A percentile compares a stretch with the other conserved stretches of the same genome.
phyloP scores from a whole-genome alignment of 176 grass and related monocot genomes.

The maize (Zea mays) region Zm-B73-REFERENCE-NAM-5.0 NC_050096.1:307070501-307071000 shows the following conservation, averaged over 20 bases:
- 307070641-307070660: too few species aligned
- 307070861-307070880: conserved; percentile 14
- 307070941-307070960: background rate
- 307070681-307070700: too few species aligned
- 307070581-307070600: too few species aligned
- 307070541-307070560: too few species aligned
- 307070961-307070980: background rate
- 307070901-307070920: background rate
- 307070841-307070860: conserved; percentile 33
- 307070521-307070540: too few species aligned
- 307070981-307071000: background rate
- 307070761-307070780: background rate
- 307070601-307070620: too few species aligned
- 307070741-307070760: background rate
- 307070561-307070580: too few species aligned
- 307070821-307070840: conserved; percentile 44
- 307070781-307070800: background rate
- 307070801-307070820: conserved; percentile 20
- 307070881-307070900: background rate
- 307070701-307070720: too few species aligned
- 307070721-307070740: too few species aligned
- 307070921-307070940: background rate
- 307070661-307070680: too few species aligned
- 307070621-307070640: too few species aligned
- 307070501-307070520: too few species aligned